Base-by-base conservation (phyloP, 2,329 filamentous ascomycete genomes). In the Fusarium chaquense region DNA sequence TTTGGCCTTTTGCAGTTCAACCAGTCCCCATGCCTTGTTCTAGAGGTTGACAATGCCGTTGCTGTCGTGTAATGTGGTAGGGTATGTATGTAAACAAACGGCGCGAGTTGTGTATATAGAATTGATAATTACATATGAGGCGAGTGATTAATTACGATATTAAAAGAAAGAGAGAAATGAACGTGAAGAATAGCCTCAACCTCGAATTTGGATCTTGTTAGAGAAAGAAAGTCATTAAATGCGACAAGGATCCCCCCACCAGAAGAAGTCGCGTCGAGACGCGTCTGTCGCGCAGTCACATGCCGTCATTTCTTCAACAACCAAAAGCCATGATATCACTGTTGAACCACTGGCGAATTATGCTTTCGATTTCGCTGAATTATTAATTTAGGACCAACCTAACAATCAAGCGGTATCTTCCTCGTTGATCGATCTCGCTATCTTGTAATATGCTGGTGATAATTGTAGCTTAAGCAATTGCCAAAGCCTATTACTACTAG, bases 201-300 rank as follows among this genome's bases (percentile, higher is more conserved):
- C 26, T 32, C 15, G 16, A 44, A 36, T 11, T 30, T 50, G n/a
- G 6, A 36, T 22, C 20, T 36, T 53, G 50, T 20, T 16, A 10
- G 28, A 26, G 11, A 36, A 15, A 15, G 47, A 49, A 67, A 40
- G 54, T 30, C 35, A 47, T 65, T 38, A 45, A 52, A 45, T 47
- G 49, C 11, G 22, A 11, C 11, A 28, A 45, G 36, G 49, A 52
- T 28, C 61, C 57, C 57, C 67, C 69, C 69, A 72, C 69, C 30
- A 35, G 26, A 35, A 43, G 22, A 38, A 45, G 66, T 72, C 67
- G 69, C 66, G 69, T 62, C 2, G 5, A 28, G 44, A 60, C 69
- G 69, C 69, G 69, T 56, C 46, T 46, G 44, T 38, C 69, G 61
- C 69, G 65, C 36, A 67, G 53, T 70, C 67, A 71, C 67, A 70